Evolutionary conservation across 371 early-diverging fungal genomes (phyloP).

Genomic region (Syncephalastrum contaminatum): DNA sequence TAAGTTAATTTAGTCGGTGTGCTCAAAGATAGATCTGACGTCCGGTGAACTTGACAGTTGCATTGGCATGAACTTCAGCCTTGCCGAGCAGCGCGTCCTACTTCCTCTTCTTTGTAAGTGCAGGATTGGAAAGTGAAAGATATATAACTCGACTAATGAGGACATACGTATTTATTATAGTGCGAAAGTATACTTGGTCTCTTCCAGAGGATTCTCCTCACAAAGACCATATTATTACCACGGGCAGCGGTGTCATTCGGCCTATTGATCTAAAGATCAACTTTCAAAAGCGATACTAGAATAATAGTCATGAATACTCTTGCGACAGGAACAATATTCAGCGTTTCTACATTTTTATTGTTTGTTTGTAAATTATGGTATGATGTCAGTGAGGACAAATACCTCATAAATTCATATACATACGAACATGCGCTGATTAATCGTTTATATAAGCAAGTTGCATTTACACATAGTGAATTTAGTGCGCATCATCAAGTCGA

Average conservation of each 20-base stretch:
- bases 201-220: constrained; percentile 15
- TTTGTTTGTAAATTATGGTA: too few species aligned
- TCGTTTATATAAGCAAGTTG: too few species aligned
- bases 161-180: constrained; percentile 1
- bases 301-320: too few species aligned
- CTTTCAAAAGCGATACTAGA: constrained; percentile 5
- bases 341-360: too few species aligned
- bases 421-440: too few species aligned
- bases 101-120: constrained; percentile 17
- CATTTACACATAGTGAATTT: too few species aligned
- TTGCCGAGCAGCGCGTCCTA: constrained; percentile 17
- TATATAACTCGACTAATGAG: neutral
- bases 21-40: too few species aligned
- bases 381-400: too few species aligned
- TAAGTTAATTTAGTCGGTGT: too few species aligned
- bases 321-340: too few species aligned
- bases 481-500: too few species aligned
- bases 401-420: too few species aligned
- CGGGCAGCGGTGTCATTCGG: constrained; percentile 1
- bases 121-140: neutral
- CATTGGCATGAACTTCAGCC: constrained; percentile 23
- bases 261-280: neutral
- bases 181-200: constrained; percentile 13
- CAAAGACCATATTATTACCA: constrained; percentile 8
- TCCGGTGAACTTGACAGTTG: neutral